Evolutionary conservation across 331 rosid genomes (phyloP), one percentile per base, ranked within the genome.

Genomic region (Telfairia occidentalis): DNA sequence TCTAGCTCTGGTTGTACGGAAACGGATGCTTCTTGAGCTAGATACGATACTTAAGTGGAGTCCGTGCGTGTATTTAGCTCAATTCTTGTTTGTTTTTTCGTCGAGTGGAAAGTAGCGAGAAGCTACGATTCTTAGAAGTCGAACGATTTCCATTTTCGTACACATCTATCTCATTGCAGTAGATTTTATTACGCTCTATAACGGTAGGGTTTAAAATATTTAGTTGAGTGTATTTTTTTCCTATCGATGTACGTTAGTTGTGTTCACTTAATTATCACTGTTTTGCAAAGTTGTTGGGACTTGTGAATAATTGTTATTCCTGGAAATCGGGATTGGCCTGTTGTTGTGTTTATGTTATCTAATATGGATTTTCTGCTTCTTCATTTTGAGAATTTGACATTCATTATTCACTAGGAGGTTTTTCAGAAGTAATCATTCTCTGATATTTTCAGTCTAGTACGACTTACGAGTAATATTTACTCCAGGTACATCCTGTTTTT

Each of bases 401-500:
- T 38, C 30, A 5, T 38, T 64, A 11, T 30, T 59, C 69, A 63
- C 18, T 21, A 65, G 58, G 28, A 65, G 58, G 28, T 75, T 35
- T 46, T 75, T 13, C 43, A 71, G 66, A 11, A n/a, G 53, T 40
- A 66, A 40, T 23, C 73, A 42, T 64, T 15, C 28, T 12, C 16
- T 34, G 4, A 65, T 65, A 65, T 65, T 65, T 38, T 38, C 73
- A n/a, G 52, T 42, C 15, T 42, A 32, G 37, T 73, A 69, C 71
- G 23, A 65, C 66, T 76, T 67, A 77, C 16, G 72, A 72, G 67
- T 55, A 2, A 40, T 70, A 49, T 78, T 54, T 78, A 28, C 78
- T 15, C 55, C 59, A 89, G 90, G 95, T 76, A 75, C 85, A 82
- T 76, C 83, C 55, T 50, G 75, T 66, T 58, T 60, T 60, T 73